Conservation (phyloP, 371 early-diverging fungal species). For the Mortierella sp. region DNA sequence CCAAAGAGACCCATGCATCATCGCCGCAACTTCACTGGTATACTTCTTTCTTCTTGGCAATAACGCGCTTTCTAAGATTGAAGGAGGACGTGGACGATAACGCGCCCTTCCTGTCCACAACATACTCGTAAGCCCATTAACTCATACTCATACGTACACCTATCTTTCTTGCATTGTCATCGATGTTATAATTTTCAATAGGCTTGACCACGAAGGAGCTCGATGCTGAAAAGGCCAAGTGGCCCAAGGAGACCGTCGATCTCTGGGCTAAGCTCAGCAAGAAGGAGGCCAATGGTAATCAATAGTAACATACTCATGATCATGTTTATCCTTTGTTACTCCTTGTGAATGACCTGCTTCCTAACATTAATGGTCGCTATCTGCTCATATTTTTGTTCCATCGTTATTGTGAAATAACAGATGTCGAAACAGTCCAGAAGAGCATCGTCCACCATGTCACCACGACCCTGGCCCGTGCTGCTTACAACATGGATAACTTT, state of each 20-base stretch:
- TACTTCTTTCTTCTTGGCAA: background rate
- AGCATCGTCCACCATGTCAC: conserved; percentile 86
- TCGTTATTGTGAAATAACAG: conserved; percentile 30
- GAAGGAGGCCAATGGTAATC: conserved; percentile 53
- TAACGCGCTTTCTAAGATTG: background rate
- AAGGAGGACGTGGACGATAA: background rate
- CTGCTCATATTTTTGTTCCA: background rate
- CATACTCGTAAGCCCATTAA: background rate
- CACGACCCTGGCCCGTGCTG: conserved; percentile 85
- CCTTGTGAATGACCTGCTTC: background rate
- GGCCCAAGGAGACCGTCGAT: conserved; percentile 55
- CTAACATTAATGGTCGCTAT: background rate
- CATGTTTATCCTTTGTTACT: background rate
- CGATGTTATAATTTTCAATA: background rate
- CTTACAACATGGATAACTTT: conserved; percentile 86
- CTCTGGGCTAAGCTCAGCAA: conserved; percentile 50
- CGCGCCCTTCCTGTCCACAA: background rate
- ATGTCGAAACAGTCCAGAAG: conserved; percentile 75
- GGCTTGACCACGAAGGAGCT: conserved; percentile 54
- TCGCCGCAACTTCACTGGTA: conserved; percentile 57
- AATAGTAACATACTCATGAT: background rate
- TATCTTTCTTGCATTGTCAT: background rate
- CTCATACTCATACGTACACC: background rate
- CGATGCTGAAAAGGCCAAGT: conserved; percentile 47
- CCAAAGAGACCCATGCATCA: conserved; percentile 56